Evolutionary conservation across 2,329 filamentous ascomycete genomes (phyloP), one percentile per base, ranked within the genome.

Genomic region (Nigrospora osmanthi): DNA sequence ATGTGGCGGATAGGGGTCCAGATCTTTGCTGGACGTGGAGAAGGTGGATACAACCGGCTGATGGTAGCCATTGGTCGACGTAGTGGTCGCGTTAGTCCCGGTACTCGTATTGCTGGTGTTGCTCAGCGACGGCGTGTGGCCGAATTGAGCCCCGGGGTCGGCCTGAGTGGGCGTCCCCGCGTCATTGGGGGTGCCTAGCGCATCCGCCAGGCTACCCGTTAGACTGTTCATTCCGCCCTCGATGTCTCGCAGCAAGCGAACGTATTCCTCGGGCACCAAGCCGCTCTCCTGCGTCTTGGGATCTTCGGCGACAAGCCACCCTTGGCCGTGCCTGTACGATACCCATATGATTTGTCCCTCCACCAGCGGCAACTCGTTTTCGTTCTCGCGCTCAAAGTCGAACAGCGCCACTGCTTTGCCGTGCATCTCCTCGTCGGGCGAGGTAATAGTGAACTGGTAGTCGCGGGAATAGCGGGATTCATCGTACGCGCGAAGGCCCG

Each of bases 271-370:
- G 0, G 93, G 93, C 2, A 98, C 93, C 33, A 98, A 75, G 1
- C 93, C 93, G 58, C 89, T 95, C 67, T 98, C 93, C 53, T 81
- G 89, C 1, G 89, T 96, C 64, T 89, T 90, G 12, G 91, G 90
- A 58, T 98, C 93, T 67, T 96, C 88, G 4, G 93, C 93, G 19
- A 98, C 93, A 42, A 98, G 75, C 93, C 93, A 98, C 45, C 93
- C 93, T 66, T 97, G 89, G 14, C 91, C 91, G 60, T 97, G 90
- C 37, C 93, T 80, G 64, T 97, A 98, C 14, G 89, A 95, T 19
- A 98, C 90, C 72, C 93, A 86, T 46, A 98, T 95, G 46, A 96
- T 88, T 60, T 98, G 93, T 6, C 93, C 93, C 66, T 98, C 93
- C 1, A 88, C 83, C 39, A 98, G 71, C 4, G 89, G 89, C 46